Base-by-base conservation (phyloP, 2,329 filamentous ascomycete genomes). In the Botryosphaeria agaves region DNA sequence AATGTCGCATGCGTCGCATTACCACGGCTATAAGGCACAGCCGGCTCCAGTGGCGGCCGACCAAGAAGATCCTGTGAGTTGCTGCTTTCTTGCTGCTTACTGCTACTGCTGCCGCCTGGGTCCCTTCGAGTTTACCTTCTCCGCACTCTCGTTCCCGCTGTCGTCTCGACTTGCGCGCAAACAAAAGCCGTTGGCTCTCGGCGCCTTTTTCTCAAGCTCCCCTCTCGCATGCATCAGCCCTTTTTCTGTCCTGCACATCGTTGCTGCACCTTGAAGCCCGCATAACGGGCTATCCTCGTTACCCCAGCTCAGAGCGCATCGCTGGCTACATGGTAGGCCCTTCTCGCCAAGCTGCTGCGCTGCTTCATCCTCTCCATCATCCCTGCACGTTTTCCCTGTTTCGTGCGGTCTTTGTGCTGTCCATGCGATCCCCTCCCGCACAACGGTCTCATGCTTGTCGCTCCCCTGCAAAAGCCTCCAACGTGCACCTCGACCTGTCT, bases 41-140 rank as follows among this genome's bases (percentile, higher is more conserved):
- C 31, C 31, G 31, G 31, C 31, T 29, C 18, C 31, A 21, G 31
- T 33, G 31, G 31, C 31, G 26, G 31, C n/a, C n/a, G n/a, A n/a
- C n/a, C n/a, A n/a, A n/a, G n/a, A 27, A 19, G 26, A 33, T 33
- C 30, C 24, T 26, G 30, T 32, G 18, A 32, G 30, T 28, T 14
- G 26, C 20, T 23, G 7, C 11, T 14, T 17, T 14, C 16, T 14
- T 28, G 12, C 14, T 28, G 11, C 16, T 28, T 28, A 7, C 20
- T 7, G 7, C 20, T 12, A 7, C 7, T 23, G 7, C 7, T 23
- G 12, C 20, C 25, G 15, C 4, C 25, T 32, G 30, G 21, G 17
- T 16, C 23, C 16, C 18, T 16, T 32, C 26, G 15, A 16, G 16
- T 28, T 32, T 19, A 9, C 21, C 21, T 32, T 26, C 16, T 27